These are phyloP conservation scores for Hypericum androsaemum DNA, from an alignment of 345 rosid species.

Conservation along the genomic window DNA sequence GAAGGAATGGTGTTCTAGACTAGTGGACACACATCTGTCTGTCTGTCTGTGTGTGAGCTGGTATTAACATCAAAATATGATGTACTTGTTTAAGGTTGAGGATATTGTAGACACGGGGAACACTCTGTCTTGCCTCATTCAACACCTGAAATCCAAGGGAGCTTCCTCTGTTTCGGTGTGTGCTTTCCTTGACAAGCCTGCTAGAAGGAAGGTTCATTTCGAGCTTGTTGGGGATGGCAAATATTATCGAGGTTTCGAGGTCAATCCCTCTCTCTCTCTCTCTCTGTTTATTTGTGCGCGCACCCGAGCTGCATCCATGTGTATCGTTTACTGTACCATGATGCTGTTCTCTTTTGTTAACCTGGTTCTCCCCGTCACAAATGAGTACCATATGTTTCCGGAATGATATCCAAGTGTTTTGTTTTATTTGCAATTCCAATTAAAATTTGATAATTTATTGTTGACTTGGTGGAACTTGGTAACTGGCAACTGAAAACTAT, in stretches of 20 bases:
- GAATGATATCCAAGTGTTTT: too few relatives aligned
- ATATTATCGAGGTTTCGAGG: slow-evolving; percentile 78
- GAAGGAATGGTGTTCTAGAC: too few relatives aligned
- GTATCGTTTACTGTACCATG: too few relatives aligned
- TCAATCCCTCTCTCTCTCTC: slow-evolving; percentile 14
- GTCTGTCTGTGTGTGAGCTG: not conserved
- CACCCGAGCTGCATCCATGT: too few relatives aligned
- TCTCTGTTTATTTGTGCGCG: not conserved
- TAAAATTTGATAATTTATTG: too few relatives aligned
- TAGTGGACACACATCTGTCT: not conserved
- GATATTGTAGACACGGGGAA: slow-evolving; percentile 87
- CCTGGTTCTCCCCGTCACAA: too few relatives aligned
- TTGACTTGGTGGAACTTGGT: too few relatives aligned
- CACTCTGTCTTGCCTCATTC: slow-evolving; percentile 55
- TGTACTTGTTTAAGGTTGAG: slow-evolving; percentile 51
- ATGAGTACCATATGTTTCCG: too few relatives aligned
- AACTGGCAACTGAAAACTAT: too few relatives aligned
- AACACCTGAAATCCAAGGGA: slow-evolving; percentile 46
- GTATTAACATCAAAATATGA: not conserved
- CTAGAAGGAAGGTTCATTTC: slow-evolving; percentile 54
- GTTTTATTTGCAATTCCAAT: too few relatives aligned
- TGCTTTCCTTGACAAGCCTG: slow-evolving; percentile 64
- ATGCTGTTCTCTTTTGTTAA: too few relatives aligned
- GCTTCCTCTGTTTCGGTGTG: slow-evolving; percentile 81
- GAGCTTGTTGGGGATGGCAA: slow-evolving; percentile 69